Base-by-base conservation (phyloP, 768 basidiomycete species). In the Rhodocollybia butyracea region DNA sequence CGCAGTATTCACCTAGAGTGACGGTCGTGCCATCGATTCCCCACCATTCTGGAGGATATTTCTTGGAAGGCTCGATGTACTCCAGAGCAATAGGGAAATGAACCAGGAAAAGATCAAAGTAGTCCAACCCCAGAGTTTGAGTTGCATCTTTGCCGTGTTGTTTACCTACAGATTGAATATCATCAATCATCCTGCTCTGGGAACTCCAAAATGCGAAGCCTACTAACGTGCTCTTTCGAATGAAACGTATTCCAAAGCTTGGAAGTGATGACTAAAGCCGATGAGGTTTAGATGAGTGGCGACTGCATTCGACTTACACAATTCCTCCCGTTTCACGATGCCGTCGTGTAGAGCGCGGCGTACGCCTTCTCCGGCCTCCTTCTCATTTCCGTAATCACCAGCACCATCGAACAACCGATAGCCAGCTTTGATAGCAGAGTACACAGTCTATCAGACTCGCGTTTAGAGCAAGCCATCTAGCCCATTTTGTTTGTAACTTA, bases 211-310 rank as follows among this genome's bases (percentile, higher is more conserved):
- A 3, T 22, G 15, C 22, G 15, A 29, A 5, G 5, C n/a, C 29
- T 46, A 60, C 82, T 70, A 62, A 87, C 89, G 64, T 86, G 85
- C 54, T 93, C 86, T 56, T 78, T 80, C 43, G 86, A 83, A 66
- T 96, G 91, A 76, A 87, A 91, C 5, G 89, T 91, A 71, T 94
- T 94, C 93, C 92, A 94, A 62, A 70, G 86, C 82, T 94, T 94
- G 60, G 89, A 90, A 48, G 90, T 91, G 61, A 95, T 88, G 70
- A 89, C 88, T 89, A 60, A 7, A n/a, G 8, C 0, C 10, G 3
- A 36, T 26, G 4, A 46, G 1, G 22, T 6, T 13, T 19, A 40
- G 41, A 17, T 3, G 34, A 29, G 27, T 34, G 11, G 22, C 22
- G 5, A 4, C 17, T 32, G 27, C 30, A n/a, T 21, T 13, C 21